Conservation (phyloP, 441 rosid species). For the Pelargonium fulgidum region DNA sequence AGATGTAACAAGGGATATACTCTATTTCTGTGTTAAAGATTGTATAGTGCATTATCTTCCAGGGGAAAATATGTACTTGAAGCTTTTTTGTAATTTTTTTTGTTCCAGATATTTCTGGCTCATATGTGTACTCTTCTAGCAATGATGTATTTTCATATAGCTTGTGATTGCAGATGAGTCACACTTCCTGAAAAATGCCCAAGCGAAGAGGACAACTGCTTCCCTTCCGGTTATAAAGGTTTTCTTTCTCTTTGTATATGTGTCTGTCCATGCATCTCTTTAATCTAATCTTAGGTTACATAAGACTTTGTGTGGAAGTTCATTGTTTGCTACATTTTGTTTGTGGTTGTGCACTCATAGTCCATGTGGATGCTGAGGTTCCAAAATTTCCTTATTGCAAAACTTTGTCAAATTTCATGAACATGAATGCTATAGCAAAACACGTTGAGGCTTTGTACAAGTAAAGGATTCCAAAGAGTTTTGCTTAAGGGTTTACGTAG, state of each 20-base stretch:
- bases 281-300: too few species aligned
- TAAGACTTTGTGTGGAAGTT: too few species aligned
- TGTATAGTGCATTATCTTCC: background rate
- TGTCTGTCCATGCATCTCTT: too few species aligned
- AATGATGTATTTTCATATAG: constrained; percentile 36
- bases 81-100: background rate
- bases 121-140: constrained; percentile 21
- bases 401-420: too few species aligned
- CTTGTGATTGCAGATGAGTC: constrained; percentile 98
- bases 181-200: constrained; percentile 89
- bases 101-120: constrained; percentile 8
- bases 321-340: too few species aligned
- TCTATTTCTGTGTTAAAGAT: background rate
- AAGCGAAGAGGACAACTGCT: constrained; percentile 88
- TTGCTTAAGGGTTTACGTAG: too few species aligned
- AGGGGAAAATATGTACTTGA: background rate
- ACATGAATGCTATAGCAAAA: too few species aligned
- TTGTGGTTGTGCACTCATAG: background rate
- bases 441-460: too few species aligned
- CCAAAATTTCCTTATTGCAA: constrained; percentile 10
- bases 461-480: too few species aligned
- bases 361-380: constrained; percentile 7
- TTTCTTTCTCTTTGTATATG: constrained; percentile 18
- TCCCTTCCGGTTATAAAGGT: constrained; percentile 90
- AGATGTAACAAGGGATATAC: background rate